These are phyloP conservation scores for Artemisia annua DNA, from an alignment of 129 eudicot genomes.

Conservation along the genomic window DNA sequence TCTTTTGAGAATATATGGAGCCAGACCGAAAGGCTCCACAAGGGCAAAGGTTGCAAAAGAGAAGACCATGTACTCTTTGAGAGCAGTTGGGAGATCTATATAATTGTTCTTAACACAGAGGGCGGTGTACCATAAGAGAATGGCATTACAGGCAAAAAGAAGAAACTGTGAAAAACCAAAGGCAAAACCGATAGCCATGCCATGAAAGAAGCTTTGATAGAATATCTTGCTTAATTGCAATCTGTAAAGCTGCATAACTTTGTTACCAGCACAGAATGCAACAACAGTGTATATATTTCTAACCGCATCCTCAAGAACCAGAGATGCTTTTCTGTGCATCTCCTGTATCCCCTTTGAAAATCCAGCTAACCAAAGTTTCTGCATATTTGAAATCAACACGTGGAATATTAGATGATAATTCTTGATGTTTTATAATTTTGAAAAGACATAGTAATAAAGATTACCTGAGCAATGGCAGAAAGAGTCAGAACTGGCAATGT, in stretches of 20 bases:
- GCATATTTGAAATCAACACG: conserved; percentile 24
- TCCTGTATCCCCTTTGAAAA: conserved; percentile 96
- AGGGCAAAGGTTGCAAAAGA: conserved; percentile 96
- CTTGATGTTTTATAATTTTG: background rate
- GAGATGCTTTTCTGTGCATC: conserved; percentile 97
- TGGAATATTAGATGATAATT: background rate
- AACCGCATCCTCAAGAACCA: conserved; percentile 95
- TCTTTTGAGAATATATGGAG: conserved; percentile 91
- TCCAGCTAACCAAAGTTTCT: conserved; percentile 98
- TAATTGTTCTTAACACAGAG: conserved; percentile 57
- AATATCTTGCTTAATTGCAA: conserved; percentile 67
- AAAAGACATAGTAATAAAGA: background rate
- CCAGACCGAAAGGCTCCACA: conserved; percentile 96
- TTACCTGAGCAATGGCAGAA: conserved; percentile 96
- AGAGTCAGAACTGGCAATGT: conserved; percentile 80
- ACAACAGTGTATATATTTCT: conserved; percentile 93
- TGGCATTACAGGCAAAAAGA: conserved; percentile 91
- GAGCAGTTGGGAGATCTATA: conserved; percentile 66
- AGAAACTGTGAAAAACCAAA: conserved; percentile 95
- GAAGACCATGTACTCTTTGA: conserved; percentile 96
- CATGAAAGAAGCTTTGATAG: conserved; percentile 83
- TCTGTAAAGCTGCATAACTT: conserved; percentile 94
- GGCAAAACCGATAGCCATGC: conserved; percentile 85
- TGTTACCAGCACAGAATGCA: conserved; percentile 92
- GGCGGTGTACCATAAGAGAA: conserved; percentile 93